Percentiles rank a stretch among this genome's conserved stretches.
Evolutionary conservation across 345 rosid genomes (phyloP).

Genomic region (Acer yangbiense): DNA sequence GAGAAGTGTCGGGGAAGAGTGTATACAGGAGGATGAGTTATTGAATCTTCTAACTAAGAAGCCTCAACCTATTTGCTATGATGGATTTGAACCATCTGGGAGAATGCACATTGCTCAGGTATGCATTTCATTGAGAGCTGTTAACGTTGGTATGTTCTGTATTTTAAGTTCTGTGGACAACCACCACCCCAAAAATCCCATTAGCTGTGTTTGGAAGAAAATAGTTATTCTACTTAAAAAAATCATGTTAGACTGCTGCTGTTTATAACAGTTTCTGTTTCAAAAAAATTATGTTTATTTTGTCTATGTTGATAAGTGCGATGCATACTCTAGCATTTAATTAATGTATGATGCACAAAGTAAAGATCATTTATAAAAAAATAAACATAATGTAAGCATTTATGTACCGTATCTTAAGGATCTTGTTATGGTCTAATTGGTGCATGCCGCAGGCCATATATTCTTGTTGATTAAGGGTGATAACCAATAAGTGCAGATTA

Average conservation of each 20-base stretch:
- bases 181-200: too few relatives aligned
- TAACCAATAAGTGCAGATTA: background rate
- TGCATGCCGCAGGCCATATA: too few relatives aligned
- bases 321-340: background rate
- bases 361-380: background rate
- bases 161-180: background rate
- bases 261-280: background rate
- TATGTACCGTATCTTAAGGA: background rate
- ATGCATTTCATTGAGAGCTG: background rate
- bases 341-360: background rate
- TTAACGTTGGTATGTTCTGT: background rate
- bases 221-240: background rate
- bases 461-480: background rate
- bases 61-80: constrained; percentile 80
- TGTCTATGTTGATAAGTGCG: background rate
- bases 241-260: background rate
- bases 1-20: constrained; percentile 84
- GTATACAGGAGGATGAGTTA: constrained; percentile 84
- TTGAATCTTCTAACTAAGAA: constrained; percentile 72
- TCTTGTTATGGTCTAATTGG: too few relatives aligned
- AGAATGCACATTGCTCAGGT: constrained; percentile 98
- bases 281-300: background rate
- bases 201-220: too few relatives aligned
- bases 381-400: background rate
- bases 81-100: constrained; percentile 95